Base-by-base conservation (phyloP, 192 early-diverging fungal species). In the Physocladia obscura region DNA sequence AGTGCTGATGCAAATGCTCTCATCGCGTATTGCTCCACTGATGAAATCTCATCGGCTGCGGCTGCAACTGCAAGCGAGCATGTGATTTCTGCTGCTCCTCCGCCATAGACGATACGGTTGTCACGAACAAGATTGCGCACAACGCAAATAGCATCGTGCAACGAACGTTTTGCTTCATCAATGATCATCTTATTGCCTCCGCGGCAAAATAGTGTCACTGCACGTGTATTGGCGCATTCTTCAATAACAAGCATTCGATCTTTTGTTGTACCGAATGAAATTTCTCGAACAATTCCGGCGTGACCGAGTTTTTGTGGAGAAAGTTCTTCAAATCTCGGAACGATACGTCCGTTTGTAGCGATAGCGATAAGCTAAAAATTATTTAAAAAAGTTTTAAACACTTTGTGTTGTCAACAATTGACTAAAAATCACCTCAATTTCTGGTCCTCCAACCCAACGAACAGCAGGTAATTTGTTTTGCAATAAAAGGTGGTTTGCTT, bases 121-220 rank as follows among this genome's bases (percentile, higher is more conserved):
- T 99, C 95, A 60, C 88, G 79, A 35, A 99, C 86, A 67, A 99
- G 81, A 76, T 98, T 99, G 61, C 98, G 92, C 39, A 99, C 98
- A 36, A 96, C 98, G 67, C 98, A 99, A 70, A 99, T 94, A 30
- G 98, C 95, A 82, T 99, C 97, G 77, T 98, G 95, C 47, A 98
- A 85, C 62, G 93, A 93, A 40, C 97, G 89, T 82, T 97, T 95
- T 68, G 97, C 97, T 81, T 99, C 97, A 73, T 99, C 97, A 68
- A 99, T 94, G 61, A 99, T 95, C 97, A 98, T 97, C 86, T 99
- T 98, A 87, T 98, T 99, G 70, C 95, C 96, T 64, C 97, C 97
- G 60, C 97, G 90, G 49, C 95, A 92, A 79, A 99, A 94, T 39
- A 97, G 84, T 22, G 97, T 98, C 22, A 98, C 95, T 11, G 97